Evolutionary conservation across 306 rosid genomes (phyloP).

Genomic region (Sindora glabra): DNA sequence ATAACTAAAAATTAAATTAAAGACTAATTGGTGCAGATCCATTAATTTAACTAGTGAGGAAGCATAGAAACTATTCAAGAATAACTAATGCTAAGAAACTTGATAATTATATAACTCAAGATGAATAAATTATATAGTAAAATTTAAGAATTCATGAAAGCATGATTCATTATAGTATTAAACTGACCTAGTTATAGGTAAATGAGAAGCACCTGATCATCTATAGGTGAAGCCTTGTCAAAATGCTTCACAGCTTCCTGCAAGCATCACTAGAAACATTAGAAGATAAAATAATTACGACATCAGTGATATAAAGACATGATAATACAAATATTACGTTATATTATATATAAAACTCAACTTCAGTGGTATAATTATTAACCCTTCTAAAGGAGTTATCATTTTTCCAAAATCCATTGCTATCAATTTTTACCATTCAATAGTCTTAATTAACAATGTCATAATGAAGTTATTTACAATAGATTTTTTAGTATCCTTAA

Average conservation of each 20-base stretch:
- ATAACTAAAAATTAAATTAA: too few species aligned
- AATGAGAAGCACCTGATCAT: slow-evolving; percentile 62
- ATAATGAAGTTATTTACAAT: not conserved
- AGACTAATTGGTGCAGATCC: too few species aligned
- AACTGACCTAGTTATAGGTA: slow-evolving; percentile 12
- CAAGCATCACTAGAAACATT: slow-evolving; percentile 25
- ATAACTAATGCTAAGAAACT: not conserved
- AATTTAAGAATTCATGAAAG: slow-evolving; percentile 5
- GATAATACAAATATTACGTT: slow-evolving; percentile 3
- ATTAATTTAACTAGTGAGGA: slow-evolving; percentile 6
- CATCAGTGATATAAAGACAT: slow-evolving; percentile 3
- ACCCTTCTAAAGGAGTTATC: not conserved
- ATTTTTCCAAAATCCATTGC: not conserved
- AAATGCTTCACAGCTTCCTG: slow-evolving; percentile 90
- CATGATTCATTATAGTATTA: not conserved
- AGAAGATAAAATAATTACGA: not conserved
- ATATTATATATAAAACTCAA: not conserved
- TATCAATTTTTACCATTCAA: not conserved
- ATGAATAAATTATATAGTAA: not conserved
- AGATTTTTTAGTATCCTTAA: not conserved
- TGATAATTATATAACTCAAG: not conserved
- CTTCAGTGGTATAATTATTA: not conserved
- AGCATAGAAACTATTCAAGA: not conserved
- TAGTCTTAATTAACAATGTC: not conserved
- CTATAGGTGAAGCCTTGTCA: slow-evolving; percentile 59